Conservation (phyloP, 176 grass and related monocot species). For the Cenchrus purpureus region DNA sequence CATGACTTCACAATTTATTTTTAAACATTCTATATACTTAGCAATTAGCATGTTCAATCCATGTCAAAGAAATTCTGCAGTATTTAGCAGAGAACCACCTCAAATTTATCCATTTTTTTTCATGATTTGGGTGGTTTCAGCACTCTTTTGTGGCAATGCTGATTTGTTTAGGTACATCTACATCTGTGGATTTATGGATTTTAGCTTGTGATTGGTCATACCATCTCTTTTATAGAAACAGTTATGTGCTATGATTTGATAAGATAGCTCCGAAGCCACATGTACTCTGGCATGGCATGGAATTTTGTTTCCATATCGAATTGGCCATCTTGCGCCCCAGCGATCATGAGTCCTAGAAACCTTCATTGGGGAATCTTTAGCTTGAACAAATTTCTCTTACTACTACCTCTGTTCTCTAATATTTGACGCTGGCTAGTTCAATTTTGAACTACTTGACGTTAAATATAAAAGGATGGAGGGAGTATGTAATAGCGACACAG, state of each 20-base stretch:
- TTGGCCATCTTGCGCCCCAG: not conserved
- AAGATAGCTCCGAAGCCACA: not conserved
- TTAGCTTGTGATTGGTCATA: constrained; percentile 17
- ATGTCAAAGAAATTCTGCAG: constrained; percentile 20
- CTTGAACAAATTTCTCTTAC: not conserved
- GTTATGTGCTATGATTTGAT: not conserved
- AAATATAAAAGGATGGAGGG: too few species aligned
- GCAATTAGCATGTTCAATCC: not conserved
- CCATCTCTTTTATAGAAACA: not conserved
- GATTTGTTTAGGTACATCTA: not conserved
- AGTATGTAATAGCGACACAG: not conserved
- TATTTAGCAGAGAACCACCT: constrained; percentile 18
- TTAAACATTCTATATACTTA: constrained; percentile 19
- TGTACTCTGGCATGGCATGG: not conserved
- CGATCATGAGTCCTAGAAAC: not conserved
- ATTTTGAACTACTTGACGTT: too few species aligned
- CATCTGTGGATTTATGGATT: constrained; percentile 8
- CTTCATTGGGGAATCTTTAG: not conserved
- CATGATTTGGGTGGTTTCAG: not conserved
- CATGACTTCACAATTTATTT: not conserved
- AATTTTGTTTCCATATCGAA: constrained; percentile 7
- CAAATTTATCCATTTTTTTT: not conserved
- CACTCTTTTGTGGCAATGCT: not conserved
- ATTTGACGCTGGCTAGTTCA: too few species aligned
- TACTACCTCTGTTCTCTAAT: too few species aligned